phyloP scores from a whole-genome alignment of 2,329 filamentous ascomycete species.

The Magnaporthiopsis rhizophila region DNA sequence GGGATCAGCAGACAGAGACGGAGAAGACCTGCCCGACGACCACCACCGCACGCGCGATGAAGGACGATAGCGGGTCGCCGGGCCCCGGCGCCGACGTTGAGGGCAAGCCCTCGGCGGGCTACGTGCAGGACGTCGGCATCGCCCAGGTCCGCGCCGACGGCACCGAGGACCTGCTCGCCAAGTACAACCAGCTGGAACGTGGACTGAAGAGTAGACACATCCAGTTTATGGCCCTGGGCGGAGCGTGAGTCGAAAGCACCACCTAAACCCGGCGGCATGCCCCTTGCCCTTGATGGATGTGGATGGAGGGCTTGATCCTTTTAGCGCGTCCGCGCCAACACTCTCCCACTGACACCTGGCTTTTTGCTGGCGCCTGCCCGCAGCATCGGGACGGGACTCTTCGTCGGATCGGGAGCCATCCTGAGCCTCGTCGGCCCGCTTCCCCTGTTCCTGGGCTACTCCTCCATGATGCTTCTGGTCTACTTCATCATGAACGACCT shows the following conservation, averaged over 20 bases:
- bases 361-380: not conserved
- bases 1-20: not conserved
- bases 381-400: slow-evolving; percentile 22
- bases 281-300: no score
- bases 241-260: slow-evolving; percentile 4
- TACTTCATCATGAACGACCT: slow-evolving; percentile 43
- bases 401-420: slow-evolving; percentile 19
- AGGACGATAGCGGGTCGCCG: not conserved
- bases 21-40: no score
- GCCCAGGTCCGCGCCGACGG: slow-evolving; percentile 7
- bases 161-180: slow-evolving; percentile 19
- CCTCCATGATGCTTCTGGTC: slow-evolving; percentile 45
- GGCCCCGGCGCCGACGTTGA: slow-evolving; percentile 4
- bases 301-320: no score
- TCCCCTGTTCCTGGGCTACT: slow-evolving; percentile 62
- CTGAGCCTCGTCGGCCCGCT: slow-evolving; percentile 43
- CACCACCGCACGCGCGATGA: no score
- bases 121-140: slow-evolving; percentile 3
- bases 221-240: slow-evolving; percentile 28
- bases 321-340: no score
- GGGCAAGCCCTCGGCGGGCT: slow-evolving; percentile 4
- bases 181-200: slow-evolving; percentile 23
- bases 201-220: slow-evolving; percentile 24
- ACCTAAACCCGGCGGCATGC: no score
- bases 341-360: not conserved